phyloP scores from a whole-genome alignment of 2,329 filamentous ascomycete genomes.

The Colletotrichum sp. region DNA sequence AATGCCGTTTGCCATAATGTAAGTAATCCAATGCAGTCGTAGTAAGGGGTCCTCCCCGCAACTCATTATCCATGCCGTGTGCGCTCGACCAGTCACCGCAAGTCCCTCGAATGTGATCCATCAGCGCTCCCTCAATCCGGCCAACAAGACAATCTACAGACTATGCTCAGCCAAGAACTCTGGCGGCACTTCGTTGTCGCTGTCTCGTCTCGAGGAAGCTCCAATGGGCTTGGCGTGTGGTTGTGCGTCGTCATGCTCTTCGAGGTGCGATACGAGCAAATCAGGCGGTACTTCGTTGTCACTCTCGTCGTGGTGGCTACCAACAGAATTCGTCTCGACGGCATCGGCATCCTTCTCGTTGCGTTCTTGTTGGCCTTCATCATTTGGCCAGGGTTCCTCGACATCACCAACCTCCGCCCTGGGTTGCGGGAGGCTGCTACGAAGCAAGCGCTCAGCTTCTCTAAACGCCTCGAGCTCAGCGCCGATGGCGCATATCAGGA shows the following conservation, averaged over 20 bases:
- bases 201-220: conserved; percentile 31
- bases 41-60: not conserved
- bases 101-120: not conserved
- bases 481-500: conserved; percentile 77
- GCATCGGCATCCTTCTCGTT: not conserved
- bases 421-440: conserved; percentile 30
- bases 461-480: conserved; percentile 73
- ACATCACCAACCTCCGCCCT: conserved; percentile 27
- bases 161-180: conserved; percentile 57
- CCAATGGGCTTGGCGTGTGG: conserved; percentile 12
- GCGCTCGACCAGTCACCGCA: not conserved
- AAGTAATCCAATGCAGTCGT: not conserved
- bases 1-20: not conserved
- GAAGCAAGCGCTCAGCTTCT: conserved; percentile 64
- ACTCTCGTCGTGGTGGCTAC: conserved; percentile 29
- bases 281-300: conserved; percentile 50
- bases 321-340: not conserved
- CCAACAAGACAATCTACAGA: not conserved
- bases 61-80: not conserved
- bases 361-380: not conserved
- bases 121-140: not conserved
- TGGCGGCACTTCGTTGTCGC: conserved; percentile 54
- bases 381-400: conserved; percentile 14
- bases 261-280: conserved; percentile 38
- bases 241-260: conserved; percentile 30